Conservation (phyloP, 2,329 filamentous ascomycete genomes). For the Emergomyces orientalis region DNA sequence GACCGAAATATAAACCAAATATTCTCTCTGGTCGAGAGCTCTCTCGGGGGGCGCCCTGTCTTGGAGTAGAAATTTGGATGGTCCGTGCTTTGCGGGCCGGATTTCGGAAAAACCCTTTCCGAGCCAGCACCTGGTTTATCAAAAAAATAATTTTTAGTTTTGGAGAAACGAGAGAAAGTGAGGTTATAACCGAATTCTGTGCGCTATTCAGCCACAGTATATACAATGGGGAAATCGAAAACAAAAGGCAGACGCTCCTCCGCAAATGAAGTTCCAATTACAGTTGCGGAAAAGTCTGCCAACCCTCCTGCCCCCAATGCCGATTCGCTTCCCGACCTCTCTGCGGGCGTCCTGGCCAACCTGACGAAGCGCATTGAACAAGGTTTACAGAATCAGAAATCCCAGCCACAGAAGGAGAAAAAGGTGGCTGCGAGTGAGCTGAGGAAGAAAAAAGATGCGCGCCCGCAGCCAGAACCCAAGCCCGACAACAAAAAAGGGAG, state of each 20-base stretch:
- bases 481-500: slow-evolving; percentile 22
- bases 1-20: background rate
- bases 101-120: background rate
- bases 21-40: background rate
- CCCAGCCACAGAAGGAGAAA: slow-evolving; percentile 19
- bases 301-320: slow-evolving; percentile 17
- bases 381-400: slow-evolving; percentile 30
- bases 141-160: slow-evolving; percentile 6
- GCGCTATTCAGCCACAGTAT: slow-evolving; percentile 15
- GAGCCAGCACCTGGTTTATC: slow-evolving; percentile 7
- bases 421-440: slow-evolving; percentile 9
- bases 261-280: slow-evolving; percentile 17
- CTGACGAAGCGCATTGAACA: slow-evolving; percentile 36
- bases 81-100: background rate
- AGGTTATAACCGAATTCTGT: background rate
- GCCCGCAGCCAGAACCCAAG: slow-evolving; percentile 24
- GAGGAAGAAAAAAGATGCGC: slow-evolving; percentile 22
- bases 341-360: slow-evolving; percentile 33
- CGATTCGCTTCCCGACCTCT: slow-evolving; percentile 27
- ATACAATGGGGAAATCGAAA: slow-evolving; percentile 33
- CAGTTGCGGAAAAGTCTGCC: slow-evolving; percentile 14
- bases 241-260: slow-evolving; percentile 24
- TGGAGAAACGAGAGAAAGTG: background rate
- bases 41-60: too few relatives aligned
- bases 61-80: too few relatives aligned